Evolutionary conservation across 768 basidiomycete species (phyloP), one percentile per base, ranked within the genome.

Genomic region (Basidioascus undulatus): DNA sequence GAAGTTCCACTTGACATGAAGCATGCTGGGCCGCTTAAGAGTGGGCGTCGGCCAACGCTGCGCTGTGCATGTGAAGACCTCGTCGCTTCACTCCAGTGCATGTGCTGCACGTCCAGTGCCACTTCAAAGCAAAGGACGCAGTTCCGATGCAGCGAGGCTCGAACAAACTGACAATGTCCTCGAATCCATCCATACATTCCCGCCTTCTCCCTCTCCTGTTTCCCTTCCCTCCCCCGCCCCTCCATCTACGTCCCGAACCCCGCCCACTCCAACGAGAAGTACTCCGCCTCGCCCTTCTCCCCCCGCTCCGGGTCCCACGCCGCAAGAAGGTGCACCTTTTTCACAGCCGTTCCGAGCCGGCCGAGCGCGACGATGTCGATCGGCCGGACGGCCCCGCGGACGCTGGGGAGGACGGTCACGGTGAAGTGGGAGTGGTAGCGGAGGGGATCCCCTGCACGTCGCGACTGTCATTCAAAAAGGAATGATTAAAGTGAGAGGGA

Each of bases 311-410:
- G 74, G 51, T 89, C 73, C 76, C 79, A 92, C 25, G 74, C 71
- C 51, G 84, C 92, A 3, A 96, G 60, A 24, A 96, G 60, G 56
- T 94, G 87, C 0, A 83, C 72, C 59, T 98, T 98, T 59, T 94
- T 96, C 8, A 92, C 94, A 10, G 80, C 92, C 4, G 92, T 98
- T 1, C 89, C 92, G 26, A 98, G 60, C 26, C 92, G 68, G 15
- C 92, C 92, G 55, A 86, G 86, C 0, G 89, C 87, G 19, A 98
- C 79, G 35, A 98, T 70, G 57, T 96, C 84, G 72, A 89, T 80
- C 5, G 92, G 86, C 36, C 67, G 64, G 38, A 98, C 64, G 2
- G 64, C 48, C 11, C 70, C 45, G 53, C 35, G 56, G 47, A 2
- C 70, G 69, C 6, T 71, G 11, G 76, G 67, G 24, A 82, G 57